phyloP scores from a whole-genome alignment of 2,329 filamentous ascomycete genomes.

The Aspergillus tamarii region DNA sequence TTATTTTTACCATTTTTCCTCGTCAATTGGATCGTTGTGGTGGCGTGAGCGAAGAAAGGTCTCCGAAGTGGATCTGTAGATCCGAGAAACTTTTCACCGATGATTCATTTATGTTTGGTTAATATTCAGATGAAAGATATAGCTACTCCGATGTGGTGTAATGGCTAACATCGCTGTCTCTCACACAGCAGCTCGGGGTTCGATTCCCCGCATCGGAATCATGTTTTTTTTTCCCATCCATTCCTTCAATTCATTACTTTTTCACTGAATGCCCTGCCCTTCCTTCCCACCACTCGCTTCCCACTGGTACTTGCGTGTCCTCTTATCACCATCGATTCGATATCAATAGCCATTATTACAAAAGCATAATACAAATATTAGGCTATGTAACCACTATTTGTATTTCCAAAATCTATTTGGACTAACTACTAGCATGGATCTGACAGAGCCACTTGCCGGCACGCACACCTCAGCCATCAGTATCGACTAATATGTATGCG shows the following conservation, averaged over 20 bases:
- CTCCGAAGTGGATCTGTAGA: conserved; percentile 7
- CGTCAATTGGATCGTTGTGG: background rate
- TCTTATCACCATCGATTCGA: background rate
- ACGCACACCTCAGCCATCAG: background rate
- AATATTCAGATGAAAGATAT: no score
- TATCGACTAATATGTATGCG: conserved; percentile 11
- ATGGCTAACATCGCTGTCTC: conserved; percentile 4
- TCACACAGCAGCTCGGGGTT: conserved; percentile 5
- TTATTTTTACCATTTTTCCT: background rate
- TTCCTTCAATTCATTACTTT: background rate
- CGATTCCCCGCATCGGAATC: conserved; percentile 3
- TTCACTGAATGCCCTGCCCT: background rate
- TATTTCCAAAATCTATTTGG: background rate
- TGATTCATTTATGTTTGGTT: no score
- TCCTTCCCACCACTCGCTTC: no score
- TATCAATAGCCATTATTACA: background rate
- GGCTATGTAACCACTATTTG: background rate
- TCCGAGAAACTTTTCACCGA: no score
- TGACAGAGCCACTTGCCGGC: no score
- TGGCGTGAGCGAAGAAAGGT: background rate
- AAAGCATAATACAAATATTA: background rate
- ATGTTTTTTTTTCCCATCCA: background rate
- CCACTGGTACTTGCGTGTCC: background rate
- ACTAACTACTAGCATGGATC: background rate
- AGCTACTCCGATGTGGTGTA: background rate